A percentile compares a stretch with the other conserved stretches of the same genome.
Evolutionary conservation across 2,329 filamentous ascomycete species (phyloP).

Genomic region (Paramyrothecium roridum): DNA sequence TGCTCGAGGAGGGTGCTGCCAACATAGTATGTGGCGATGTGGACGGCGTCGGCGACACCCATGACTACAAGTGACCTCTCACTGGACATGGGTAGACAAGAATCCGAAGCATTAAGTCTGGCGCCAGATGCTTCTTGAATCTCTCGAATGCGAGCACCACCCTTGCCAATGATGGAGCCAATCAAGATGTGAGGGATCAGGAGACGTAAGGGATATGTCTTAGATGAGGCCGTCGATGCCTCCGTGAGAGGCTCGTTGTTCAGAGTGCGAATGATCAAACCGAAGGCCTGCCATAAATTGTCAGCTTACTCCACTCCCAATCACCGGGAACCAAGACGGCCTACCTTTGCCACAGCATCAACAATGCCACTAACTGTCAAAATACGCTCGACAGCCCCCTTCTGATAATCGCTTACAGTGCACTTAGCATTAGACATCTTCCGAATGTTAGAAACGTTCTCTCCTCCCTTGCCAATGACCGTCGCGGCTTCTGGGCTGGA

Average conservation of each 20-base stretch:
- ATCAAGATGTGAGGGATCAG: slow-evolving; percentile 96
- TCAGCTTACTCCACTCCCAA: slow-evolving; percentile 19
- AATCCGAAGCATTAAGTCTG: slow-evolving; percentile 92
- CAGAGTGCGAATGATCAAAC: slow-evolving; percentile 93
- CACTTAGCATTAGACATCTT: slow-evolving; percentile 95
- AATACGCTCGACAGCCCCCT: slow-evolving; percentile 95
- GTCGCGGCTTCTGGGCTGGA: slow-evolving; percentile 96
- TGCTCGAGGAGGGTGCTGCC: slow-evolving; percentile 97
- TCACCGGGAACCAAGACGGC: slow-evolving; percentile 13
- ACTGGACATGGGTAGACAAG: slow-evolving; percentile 88
- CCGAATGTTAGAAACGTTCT: slow-evolving; percentile 97
- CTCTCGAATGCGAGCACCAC: slow-evolving; percentile 91
- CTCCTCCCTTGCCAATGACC: slow-evolving; percentile 96
- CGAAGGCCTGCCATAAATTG: slow-evolving; percentile 68
- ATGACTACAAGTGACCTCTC: slow-evolving; percentile 98
- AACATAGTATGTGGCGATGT: slow-evolving; percentile 98
- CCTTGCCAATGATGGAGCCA: slow-evolving; percentile 97
- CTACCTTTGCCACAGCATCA: slow-evolving; percentile 93
- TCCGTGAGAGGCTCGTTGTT: slow-evolving; percentile 93
- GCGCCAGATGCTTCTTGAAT: slow-evolving; percentile 98
- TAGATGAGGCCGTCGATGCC: slow-evolving; percentile 87
- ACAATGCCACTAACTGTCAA: slow-evolving; percentile 95
- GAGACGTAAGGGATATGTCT: slow-evolving; percentile 93
- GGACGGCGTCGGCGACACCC: slow-evolving; percentile 95
- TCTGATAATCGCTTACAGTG: slow-evolving; percentile 97